Base-by-base conservation (phyloP, 2,329 filamentous ascomycete species). In the Colletotrichum aenigma region DNA sequence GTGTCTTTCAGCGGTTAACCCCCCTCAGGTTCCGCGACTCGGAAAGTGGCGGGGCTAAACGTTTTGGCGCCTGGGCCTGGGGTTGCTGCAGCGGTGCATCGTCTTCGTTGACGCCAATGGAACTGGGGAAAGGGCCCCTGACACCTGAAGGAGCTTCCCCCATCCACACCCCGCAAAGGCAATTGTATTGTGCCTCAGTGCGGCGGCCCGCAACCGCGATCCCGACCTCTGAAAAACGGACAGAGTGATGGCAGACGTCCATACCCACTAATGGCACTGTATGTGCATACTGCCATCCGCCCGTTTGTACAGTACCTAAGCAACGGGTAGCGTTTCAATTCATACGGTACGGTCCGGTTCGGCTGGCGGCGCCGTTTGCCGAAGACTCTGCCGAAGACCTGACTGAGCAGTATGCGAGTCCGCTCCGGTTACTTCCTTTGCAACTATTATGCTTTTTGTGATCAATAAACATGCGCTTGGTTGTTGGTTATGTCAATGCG, bases 1-100 rank as follows among this genome's bases (percentile, higher is more conserved):
- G 32, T 56, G 55, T 32, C 28, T 56, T 48, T 38, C 34, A 71
- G 72, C 67, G 56, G 38, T 60, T 58, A 26, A 26, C 26, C 70
- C 74, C 70, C 70, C 62, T 67, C 70, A 30, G 21, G 56, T 73
- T 75, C 73, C 73, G 73, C 64, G 64, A 69, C 60, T 76, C 74
- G 74, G 74, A 75, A 70, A 76, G 74, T 76, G 74, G 71, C 71
- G 74, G 74, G 74, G 74, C 71, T 76, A 76, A 76, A 76, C 61
- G 74, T 76, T 75, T 75, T 75, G 66, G 70, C 74, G 74, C 65
- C 28, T 73, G 73, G 26, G 62, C 61, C 61, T 7, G 30, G 26
- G 26, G 24, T 21, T 64, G 34, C 21, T 32, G 61, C n/a, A 64
- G 21, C 15, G 21, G 61, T 64, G 43, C 43, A 52, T 52, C 43